These are phyloP conservation scores for Cinnamomum chago DNA, from an alignment of 164 flowering plant genomes.

Conservation along the genomic window DNA sequence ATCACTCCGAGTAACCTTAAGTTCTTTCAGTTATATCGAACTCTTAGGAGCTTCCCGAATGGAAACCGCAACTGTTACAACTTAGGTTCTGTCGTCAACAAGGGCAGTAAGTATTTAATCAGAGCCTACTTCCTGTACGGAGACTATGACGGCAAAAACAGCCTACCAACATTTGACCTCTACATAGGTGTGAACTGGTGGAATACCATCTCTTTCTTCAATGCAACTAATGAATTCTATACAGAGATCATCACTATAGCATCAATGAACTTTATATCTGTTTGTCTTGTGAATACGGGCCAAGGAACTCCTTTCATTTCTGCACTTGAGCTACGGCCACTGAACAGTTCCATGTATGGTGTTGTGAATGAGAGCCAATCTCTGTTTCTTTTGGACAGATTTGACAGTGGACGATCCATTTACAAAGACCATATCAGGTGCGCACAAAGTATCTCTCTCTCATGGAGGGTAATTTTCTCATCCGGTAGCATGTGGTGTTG, in stretches of 20 bases:
- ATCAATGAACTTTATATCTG: conserved; percentile 9
- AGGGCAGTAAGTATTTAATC: too few species aligned
- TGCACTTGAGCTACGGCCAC: conserved; percentile 30
- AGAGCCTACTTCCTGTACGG: background rate
- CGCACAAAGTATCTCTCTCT: too few species aligned
- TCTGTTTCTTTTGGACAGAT: conserved; percentile 3
- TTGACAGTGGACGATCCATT: background rate
- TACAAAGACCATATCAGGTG: too few species aligned
- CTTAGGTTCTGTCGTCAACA: too few species aligned
- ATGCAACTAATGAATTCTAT: background rate
- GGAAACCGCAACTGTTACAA: background rate
- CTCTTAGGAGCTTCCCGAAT: conserved; percentile 4
- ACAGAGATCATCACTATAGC: conserved; percentile 29
- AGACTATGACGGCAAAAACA: conserved; percentile 18
- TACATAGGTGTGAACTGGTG: conserved; percentile 30
- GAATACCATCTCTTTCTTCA: conserved; percentile 14
- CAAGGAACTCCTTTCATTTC: conserved; percentile 17
- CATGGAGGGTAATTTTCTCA: too few species aligned
- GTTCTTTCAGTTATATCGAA: background rate
- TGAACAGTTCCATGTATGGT: conserved; percentile 16
- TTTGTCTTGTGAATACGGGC: conserved; percentile 5
- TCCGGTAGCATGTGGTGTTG: too few species aligned
- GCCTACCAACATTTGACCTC: conserved; percentile 7
- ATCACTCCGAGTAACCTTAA: background rate
- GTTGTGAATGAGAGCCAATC: background rate